A percentile compares a stretch with the other conserved stretches of the same genome.
Conservation (phyloP, 331 rosid species). For the Quercus phellos region DNA sequence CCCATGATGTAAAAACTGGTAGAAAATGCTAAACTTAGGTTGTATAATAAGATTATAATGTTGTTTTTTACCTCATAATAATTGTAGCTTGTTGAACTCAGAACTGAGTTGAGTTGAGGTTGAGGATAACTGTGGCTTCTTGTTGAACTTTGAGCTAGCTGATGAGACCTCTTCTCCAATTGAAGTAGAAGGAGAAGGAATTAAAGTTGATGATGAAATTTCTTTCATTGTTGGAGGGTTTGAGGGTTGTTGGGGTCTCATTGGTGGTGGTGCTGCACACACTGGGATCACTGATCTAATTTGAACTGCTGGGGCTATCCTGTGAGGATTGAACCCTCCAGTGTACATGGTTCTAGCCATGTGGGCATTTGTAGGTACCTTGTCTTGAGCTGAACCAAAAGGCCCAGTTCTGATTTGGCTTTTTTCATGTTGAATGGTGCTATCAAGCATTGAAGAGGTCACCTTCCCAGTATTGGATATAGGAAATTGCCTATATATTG, state of each 20-base stretch:
- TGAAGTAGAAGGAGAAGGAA: not conserved
- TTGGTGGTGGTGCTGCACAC: slow-evolving; percentile 34
- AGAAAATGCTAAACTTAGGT: not conserved
- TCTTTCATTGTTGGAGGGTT: slow-evolving; percentile 11
- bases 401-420: not conserved
- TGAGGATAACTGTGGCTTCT: not conserved
- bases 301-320: slow-evolving; percentile 42
- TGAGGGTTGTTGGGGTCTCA: not conserved
- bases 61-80: slow-evolving; percentile 15
- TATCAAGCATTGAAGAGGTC: not conserved
- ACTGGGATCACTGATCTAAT: slow-evolving; percentile 47
- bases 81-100: slow-evolving; percentile 16
- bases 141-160: slow-evolving; percentile 1
- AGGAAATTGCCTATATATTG: slow-evolving; percentile 15
- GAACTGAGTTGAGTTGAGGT: slow-evolving; percentile 6
- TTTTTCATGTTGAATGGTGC: not conserved
- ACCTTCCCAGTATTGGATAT: not conserved
- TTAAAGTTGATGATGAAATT: not conserved
- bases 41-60: slow-evolving; percentile 1
- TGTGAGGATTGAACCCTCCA: slow-evolving; percentile 22
- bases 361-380: not conserved
- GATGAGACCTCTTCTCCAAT: slow-evolving; percentile 9
- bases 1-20: not conserved
- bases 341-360: slow-evolving; percentile 5
- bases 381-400: not conserved